Conservation (phyloP, 164 flowering plant genomes). For the Santalum album region DNA sequence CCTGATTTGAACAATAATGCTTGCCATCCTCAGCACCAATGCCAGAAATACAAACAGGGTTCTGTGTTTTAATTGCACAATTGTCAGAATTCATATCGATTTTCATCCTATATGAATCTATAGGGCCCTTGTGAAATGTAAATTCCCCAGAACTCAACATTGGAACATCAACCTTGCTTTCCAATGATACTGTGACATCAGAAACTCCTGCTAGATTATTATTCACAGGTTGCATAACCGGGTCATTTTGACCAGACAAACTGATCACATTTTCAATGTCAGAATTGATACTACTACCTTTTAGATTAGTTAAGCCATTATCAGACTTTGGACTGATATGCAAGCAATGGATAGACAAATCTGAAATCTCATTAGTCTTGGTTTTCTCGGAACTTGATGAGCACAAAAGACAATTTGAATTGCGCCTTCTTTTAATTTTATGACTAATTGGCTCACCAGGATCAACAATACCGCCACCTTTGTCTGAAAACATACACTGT, state of each 20-base stretch:
- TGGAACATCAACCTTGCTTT: neutral
- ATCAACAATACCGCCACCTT: conserved; percentile 6
- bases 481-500: neutral
- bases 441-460: neutral
- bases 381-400: conserved; percentile 8
- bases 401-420: conserved; percentile 1
- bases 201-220: neutral
- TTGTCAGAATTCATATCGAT: neutral
- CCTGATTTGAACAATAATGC: conserved; percentile 7
- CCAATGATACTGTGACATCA: neutral
- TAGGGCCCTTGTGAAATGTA: neutral
- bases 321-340: conserved; percentile 5
- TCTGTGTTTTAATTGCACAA: neutral
- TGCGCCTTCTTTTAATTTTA: conserved; percentile 3
- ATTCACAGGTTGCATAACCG: neutral
- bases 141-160: neutral
- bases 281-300: neutral
- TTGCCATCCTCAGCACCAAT: conserved; percentile 5
- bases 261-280: neutral
- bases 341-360: neutral
- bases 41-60: conserved; percentile 1
- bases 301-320: neutral
- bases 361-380: conserved; percentile 6
- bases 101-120: neutral
- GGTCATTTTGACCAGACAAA: neutral